Evolutionary conservation across 192 early-diverging fungal genomes (phyloP), one percentile per base, ranked within the genome.

Genomic region (Chytriomyces sp.): DNA sequence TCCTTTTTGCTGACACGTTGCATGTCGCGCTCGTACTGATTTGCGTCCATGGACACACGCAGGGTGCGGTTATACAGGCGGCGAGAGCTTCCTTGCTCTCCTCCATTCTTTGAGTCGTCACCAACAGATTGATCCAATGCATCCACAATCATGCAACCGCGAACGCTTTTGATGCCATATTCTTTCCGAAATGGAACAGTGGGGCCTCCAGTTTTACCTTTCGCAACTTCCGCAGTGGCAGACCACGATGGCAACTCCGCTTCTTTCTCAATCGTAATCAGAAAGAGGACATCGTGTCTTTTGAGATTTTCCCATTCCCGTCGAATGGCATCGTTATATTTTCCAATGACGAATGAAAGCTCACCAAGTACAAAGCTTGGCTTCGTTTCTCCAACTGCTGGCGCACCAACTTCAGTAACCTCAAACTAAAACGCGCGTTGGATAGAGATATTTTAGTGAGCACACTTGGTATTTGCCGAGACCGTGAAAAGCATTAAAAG

Each of bases 261-360:
- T 47, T 82, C 83, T 81, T 82, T 86, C 75, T 91, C 79, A 24
- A 96, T 88, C 4, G 90, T 84, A 24, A 97, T 66, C 61, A 99
- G 79, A 77, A 99, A 94, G 45, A 99, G 79, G n/a, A 95, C 91
- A 79, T 98, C 97, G 57, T 91, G 92, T n/a, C 88, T 87, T 5
- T 91, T 84, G 24, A 98, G 82, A 26, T 86, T 78, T 74, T 96
- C 94, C 98, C 98, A 99, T 83, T 98, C 96, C 16, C 77, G 81
- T 13, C 87, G 87, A 45, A 98, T 91, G 0, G 90, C 86, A 23
- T 94, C 90, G 0, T 90, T 86, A 73, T 91, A 95, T 44, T 81
- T 77, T 18, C 84, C 80, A 45, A 98, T 77, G 53, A 90, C 88
- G 61, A 93, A 89, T 0, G 85, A 82, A 3, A 98, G 80, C 78